Base-by-base conservation (phyloP, 1,139 yeast genomes). In the Chernovozyma sophiae-reginae region DNA sequence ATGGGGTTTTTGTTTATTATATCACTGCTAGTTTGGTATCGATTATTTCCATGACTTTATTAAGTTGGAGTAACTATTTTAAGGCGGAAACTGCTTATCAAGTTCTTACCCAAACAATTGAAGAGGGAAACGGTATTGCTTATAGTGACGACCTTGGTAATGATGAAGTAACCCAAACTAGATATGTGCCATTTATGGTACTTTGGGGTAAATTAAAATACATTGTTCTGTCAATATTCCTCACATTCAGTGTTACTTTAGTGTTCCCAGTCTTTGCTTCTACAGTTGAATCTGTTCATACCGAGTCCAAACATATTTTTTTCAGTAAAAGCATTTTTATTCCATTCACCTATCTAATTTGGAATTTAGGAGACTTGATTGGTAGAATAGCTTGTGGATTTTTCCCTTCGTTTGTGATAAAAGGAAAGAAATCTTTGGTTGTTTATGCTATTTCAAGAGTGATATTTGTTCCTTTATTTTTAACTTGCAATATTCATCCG, bases 221-320 rank as follows among this genome's bases (percentile, higher is more conserved):
- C 37, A 77, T 89, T 26, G 89, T 81, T 1, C 56, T 75, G 50
- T 71, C 96, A 0, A 85, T 92, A 17, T 82, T 87, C 51, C 51
- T 80, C 35, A 80, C 89, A 0, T 89, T 92, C 55, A 64, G 80
- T n/a, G 69, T 86, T 24, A 83, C 97, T 0, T 66, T 92, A 39
- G 68, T 80, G 6, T 92, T 87, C 65, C 97, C 97, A 0, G 94
- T 92, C 1, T 89, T 89, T 71, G 96, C 97, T 4, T 77, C 90
- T 10, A 71, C 69, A 17, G 77, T 81, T 7, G 74, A 73, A 34
- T 79, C 86, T 2, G 75, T 72, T 2, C 65, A 68, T 44, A 43
- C 43, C 4, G 54, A 51, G 10, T 62, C 69, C 11, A 22, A 45
- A 18, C 35, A 58, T 46, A 37, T 51, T 43, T 53, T 72, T 47